A percentile compares a stretch with the other conserved stretches of the same genome.
These are phyloP conservation scores for sorghum (Sorghum bicolor) DNA, from an alignment of 176 grass and related monocot genomes.

Conservation along the genomic window DNA sequence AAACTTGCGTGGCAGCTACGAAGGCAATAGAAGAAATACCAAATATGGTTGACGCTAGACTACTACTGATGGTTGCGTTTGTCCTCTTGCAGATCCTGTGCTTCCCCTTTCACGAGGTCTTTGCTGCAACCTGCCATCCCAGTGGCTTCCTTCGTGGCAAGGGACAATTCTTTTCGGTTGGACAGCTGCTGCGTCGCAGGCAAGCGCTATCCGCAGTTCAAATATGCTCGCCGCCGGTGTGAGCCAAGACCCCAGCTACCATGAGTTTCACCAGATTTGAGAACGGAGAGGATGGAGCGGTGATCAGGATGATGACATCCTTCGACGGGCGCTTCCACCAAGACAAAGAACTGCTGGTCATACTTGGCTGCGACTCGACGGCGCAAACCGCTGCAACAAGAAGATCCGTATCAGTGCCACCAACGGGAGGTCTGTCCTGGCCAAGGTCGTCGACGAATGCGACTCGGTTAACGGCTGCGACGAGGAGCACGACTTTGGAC, in stretches of 20 bases:
- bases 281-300: not conserved
- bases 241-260: slow-evolving; percentile 23
- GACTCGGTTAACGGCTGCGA: slow-evolving; percentile 46
- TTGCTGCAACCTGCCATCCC: slow-evolving; percentile 13
- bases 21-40: not conserved
- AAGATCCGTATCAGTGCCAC: slow-evolving; percentile 40
- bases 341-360: slow-evolving; percentile 42
- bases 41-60: not conserved
- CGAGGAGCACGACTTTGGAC: slow-evolving; percentile 27
- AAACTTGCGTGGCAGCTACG: not conserved
- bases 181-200: slow-evolving; percentile 29
- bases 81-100: not conserved
- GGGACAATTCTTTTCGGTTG: not conserved
- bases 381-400: slow-evolving; percentile 33
- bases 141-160: slow-evolving; percentile 26
- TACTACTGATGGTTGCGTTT: not conserved
- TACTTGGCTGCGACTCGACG: slow-evolving; percentile 34
- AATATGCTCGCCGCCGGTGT: slow-evolving; percentile 52
- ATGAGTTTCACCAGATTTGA: slow-evolving; percentile 26
- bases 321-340: slow-evolving; percentile 34
- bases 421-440: slow-evolving; percentile 35
- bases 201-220: slow-evolving; percentile 26
- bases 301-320: not conserved
- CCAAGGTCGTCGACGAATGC: slow-evolving; percentile 60
- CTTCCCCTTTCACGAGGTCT: not conserved